Evolutionary conservation across 805 yeast species (phyloP).

Genomic region (Candida michaelii): DNA sequence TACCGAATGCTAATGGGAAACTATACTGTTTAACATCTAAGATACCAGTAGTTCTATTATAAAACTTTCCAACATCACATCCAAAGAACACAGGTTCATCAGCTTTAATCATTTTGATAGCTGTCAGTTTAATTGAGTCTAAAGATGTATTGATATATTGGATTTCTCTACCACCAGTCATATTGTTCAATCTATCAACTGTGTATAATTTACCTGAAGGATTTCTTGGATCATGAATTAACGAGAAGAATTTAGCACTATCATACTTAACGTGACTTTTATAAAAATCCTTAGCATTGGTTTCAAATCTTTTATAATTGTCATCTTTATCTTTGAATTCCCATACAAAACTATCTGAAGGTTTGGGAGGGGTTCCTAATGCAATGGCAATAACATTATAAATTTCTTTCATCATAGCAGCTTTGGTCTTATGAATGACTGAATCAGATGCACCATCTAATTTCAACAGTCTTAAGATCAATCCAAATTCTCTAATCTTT

Average conservation of each 20-base stretch:
- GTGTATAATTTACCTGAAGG: constrained; percentile 60
- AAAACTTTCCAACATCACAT: constrained; percentile 81
- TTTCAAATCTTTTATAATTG: constrained; percentile 47
- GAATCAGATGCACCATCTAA: constrained; percentile 38
- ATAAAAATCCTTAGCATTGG: constrained; percentile 70
- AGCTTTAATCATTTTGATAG: constrained; percentile 64
- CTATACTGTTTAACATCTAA: constrained; percentile 74
- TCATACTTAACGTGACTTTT: constrained; percentile 53
- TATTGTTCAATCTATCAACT: constrained; percentile 74
- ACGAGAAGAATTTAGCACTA: constrained; percentile 55
- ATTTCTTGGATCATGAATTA: constrained; percentile 83
- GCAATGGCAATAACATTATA: constrained; percentile 66
- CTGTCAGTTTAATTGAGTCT: constrained; percentile 55
- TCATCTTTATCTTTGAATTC: constrained; percentile 75
- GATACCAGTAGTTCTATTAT: constrained; percentile 61
- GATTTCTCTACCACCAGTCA: constrained; percentile 67
- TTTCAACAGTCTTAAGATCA: constrained; percentile 56
- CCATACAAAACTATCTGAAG: constrained; percentile 68
- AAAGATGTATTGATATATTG: constrained; percentile 69
- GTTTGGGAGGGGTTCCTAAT: constrained; percentile 78
- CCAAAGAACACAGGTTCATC: constrained; percentile 87
- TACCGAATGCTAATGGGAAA: constrained; percentile 56
- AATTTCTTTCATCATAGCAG: constrained; percentile 54
- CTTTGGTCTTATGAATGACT: constrained; percentile 34
- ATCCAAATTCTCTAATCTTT: constrained; percentile 77